Conservation (phyloP, 257 asterid genomes). For the Coffea eugenioides region DNA sequence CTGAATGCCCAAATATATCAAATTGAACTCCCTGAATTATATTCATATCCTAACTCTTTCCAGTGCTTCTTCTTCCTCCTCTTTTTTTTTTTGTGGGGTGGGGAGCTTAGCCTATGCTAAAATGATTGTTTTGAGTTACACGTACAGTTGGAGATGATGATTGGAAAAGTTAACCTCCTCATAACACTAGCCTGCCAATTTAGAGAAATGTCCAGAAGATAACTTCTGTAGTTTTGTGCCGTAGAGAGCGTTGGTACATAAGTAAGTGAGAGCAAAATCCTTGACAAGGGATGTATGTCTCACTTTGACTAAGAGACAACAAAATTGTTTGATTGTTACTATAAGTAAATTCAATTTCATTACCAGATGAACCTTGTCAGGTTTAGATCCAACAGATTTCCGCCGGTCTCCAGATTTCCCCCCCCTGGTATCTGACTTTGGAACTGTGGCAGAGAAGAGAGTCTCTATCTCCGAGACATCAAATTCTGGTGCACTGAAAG, state of each 20-base stretch:
- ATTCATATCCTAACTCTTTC: neutral
- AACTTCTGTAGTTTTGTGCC: neutral
- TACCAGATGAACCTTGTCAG: conserved; percentile 92
- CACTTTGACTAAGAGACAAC: neutral
- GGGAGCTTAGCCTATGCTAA: neutral
- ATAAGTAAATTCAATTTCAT: conserved; percentile 17
- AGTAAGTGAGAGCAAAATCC: neutral
- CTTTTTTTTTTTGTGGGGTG: too few relatives aligned
- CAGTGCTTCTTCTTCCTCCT: neutral
- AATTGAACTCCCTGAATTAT: neutral
- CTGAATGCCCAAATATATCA: neutral
- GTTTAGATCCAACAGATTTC: conserved; percentile 89
- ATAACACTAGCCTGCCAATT: neutral
- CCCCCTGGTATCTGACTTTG: conserved; percentile 70
- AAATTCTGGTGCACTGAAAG: conserved; percentile 81
- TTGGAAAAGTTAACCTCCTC: neutral
- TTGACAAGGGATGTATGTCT: neutral
- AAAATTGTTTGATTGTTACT: neutral
- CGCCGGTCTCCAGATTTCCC: conserved; percentile 78
- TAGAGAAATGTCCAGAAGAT: neutral
- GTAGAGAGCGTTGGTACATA: neutral
- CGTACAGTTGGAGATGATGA: neutral
- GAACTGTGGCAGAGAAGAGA: conserved; percentile 89
- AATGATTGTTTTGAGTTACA: neutral
- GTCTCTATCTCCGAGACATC: conserved; percentile 92